Evolutionary conservation across 2,329 filamentous ascomycete species (phyloP).

Genomic region (Phaeophleospora eucalypticola): DNA sequence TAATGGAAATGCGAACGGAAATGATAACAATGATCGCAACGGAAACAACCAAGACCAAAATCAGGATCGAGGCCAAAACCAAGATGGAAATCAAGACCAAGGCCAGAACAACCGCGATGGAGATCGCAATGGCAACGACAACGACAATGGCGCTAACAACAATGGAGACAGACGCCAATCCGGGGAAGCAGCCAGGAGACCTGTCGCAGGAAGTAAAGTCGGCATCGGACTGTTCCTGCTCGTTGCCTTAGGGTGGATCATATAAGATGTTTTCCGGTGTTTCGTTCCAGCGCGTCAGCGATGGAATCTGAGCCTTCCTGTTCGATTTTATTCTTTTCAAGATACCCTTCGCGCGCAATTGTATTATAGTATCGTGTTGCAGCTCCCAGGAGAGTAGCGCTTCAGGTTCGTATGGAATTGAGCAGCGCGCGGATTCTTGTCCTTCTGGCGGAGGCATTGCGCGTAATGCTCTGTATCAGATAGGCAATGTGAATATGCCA

Average conservation of each 20-base stretch:
- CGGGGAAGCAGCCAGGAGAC: background rate
- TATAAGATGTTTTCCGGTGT: background rate
- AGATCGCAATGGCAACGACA: background rate
- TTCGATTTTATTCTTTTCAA: no score
- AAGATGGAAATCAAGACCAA: background rate
- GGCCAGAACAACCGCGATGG: background rate
- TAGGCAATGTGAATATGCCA: no score
- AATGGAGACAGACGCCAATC: background rate
- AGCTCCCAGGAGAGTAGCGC: no score
- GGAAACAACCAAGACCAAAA: background rate
- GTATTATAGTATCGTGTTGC: no score
- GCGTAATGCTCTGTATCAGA: no score
- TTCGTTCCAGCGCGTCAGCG: no score
- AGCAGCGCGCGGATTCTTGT: no score
- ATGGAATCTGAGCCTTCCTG: no score
- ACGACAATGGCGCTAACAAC: background rate
- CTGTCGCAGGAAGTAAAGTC: background rate
- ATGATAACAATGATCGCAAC: background rate
- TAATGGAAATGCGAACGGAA: background rate
- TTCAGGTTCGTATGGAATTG: no score
- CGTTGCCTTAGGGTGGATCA: background rate
- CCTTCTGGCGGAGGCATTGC: no score
- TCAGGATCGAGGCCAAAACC: background rate
- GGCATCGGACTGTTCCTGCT: background rate
- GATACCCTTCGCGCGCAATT: no score